Base-by-base conservation (phyloP, 2,329 filamentous ascomycete species). In the Sphaceloma murrayae region DNA sequence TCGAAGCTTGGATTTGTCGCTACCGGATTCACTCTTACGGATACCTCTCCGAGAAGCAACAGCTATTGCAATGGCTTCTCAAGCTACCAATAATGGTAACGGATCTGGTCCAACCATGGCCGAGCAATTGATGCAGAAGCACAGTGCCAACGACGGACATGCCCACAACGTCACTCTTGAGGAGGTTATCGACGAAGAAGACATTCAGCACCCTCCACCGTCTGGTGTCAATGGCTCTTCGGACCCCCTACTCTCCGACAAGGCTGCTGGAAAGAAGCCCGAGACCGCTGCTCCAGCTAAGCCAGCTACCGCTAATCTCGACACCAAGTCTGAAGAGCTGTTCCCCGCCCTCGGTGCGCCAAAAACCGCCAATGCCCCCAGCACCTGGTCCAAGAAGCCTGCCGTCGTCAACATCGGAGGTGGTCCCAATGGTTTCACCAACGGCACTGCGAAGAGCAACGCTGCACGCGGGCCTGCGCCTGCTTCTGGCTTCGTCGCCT, bases 301-400 rank as follows among this genome's bases (percentile, higher is more conserved):
- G 18, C 55, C 56, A 46, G 53, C 66, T 32, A 55, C 71, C 43
- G 22, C 45, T 16, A 21, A 22, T 5, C 68, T 95, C 49, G 85
- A 96, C 63, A 88, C 85, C 14, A 75, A 85, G 57, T 94, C 85
- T 13, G 84, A 93, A 59, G 88, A 96, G 64, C 70, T 85, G 48
- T 98, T 98, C 73, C 91, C 91, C n/a, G 80, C 88, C 54, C 76
- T 98, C 34, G 89, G 88, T 44, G 73, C 76, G 50, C 69, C 78
- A 43, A 88, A 87, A 64, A 69, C 78, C 24, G 72, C 78, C 46
- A 74, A 77, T 53, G 73, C 78, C 48, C 72, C 80, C 34, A 78
- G 81, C 34, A 78, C 84, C 53, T 95, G 89, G 87, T 82, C 82
- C 51, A 84, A 81, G 66, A 78, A 73, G 60, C 68, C 72, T 47